These are phyloP conservation scores for Quambalaria eucalypti DNA, from an alignment of 1,284 basidiomycete genomes.

Conservation along the genomic window DNA sequence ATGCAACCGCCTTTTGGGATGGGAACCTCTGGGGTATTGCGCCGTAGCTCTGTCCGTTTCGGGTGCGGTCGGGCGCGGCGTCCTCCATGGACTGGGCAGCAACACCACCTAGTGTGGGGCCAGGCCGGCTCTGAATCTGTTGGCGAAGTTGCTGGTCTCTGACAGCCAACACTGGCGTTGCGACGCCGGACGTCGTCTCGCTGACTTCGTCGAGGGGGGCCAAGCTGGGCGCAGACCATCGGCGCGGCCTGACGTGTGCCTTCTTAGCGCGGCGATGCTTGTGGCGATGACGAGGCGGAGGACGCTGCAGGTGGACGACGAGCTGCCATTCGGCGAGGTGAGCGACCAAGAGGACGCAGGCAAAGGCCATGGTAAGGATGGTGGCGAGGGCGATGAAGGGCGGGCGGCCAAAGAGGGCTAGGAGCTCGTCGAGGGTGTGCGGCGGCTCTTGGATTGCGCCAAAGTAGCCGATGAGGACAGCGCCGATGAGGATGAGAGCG, in stretches of 20 bases:
- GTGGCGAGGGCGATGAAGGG: constrained; percentile 67
- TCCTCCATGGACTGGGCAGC: not conserved
- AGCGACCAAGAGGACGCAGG: constrained; percentile 50
- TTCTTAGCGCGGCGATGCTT: constrained; percentile 4
- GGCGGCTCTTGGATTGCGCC: constrained; percentile 85
- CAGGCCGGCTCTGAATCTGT: not conserved
- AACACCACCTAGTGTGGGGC: not conserved
- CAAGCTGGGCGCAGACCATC: constrained; percentile 35
- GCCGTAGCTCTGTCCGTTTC: not conserved
- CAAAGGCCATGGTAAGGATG: constrained; percentile 57
- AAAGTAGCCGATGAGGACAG: constrained; percentile 80
- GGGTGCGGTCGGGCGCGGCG: not conserved
- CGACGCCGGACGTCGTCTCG: constrained; percentile 42
- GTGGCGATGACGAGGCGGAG: constrained; percentile 7
- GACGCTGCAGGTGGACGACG: constrained; percentile 15
- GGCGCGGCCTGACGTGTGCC: constrained; percentile 5
- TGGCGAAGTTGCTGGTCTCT: not conserved
- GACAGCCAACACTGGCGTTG: constrained; percentile 27
- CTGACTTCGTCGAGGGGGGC: constrained; percentile 43
- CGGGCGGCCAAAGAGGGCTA: constrained; percentile 66
- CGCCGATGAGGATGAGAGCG: constrained; percentile 74
- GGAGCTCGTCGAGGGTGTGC: constrained; percentile 77
- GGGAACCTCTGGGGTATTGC: not conserved
- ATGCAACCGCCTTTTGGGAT: not conserved
- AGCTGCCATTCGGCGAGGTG: constrained; percentile 45